Conservation (phyloP, 768 basidiomycete genomes). For the Tylopilus sp. region DNA sequence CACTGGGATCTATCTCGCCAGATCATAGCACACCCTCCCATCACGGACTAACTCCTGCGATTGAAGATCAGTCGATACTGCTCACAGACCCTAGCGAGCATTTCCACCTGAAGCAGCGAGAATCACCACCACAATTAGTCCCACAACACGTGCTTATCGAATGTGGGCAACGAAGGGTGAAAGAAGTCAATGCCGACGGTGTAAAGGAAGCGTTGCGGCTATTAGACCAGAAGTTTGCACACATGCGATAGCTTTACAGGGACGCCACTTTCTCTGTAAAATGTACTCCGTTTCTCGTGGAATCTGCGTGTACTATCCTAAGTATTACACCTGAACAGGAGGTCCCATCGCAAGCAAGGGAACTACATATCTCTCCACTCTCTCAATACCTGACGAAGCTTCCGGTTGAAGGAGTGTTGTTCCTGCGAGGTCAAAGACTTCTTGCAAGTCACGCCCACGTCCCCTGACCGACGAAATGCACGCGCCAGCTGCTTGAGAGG, state of each 20-base stretch:
- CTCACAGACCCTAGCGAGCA: slow-evolving; percentile 54
- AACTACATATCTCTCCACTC: slow-evolving; percentile 22
- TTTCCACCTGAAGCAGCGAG: slow-evolving; percentile 40
- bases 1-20: slow-evolving; percentile 46
- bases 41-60: slow-evolving; percentile 5
- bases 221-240: slow-evolving; percentile 61
- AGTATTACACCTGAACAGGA: background rate
- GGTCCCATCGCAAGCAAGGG: background rate
- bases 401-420: slow-evolving; percentile 37
- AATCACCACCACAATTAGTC: slow-evolving; percentile 50
- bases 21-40: slow-evolving; percentile 34
- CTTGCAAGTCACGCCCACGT: slow-evolving; percentile 11
- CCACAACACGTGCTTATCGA: slow-evolving; percentile 59
- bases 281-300: background rate
- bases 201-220: slow-evolving; percentile 74
- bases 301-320: background rate
- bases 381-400: slow-evolving; percentile 30
- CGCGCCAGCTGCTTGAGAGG: slow-evolving; percentile 45
- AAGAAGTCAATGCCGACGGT: slow-evolving; percentile 68
- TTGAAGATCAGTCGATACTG: slow-evolving; percentile 39
- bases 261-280: background rate
- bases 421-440: slow-evolving; percentile 29
- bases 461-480: slow-evolving; percentile 39
- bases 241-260: slow-evolving; percentile 33
- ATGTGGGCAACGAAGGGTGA: slow-evolving; percentile 58